Evolutionary conservation across 345 rosid genomes (phyloP), one percentile per base, ranked within the genome.

Genomic region (Lepidium aucheri): DNA sequence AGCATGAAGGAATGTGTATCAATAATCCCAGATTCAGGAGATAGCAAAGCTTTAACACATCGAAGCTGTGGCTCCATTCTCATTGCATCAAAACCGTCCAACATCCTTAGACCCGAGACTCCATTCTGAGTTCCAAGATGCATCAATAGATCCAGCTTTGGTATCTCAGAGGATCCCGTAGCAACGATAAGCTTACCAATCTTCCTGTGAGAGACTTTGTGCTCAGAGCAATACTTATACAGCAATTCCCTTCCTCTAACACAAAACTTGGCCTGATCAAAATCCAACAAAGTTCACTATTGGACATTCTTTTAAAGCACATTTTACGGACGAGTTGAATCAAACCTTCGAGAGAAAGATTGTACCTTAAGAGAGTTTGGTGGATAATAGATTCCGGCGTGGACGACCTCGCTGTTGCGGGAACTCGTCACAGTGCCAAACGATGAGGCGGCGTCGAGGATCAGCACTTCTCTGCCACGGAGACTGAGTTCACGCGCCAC

Each of bases 321-420:
- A 43, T 26, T 26, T 4, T 26, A 26, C 30, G 6, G 30, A 26
- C 5, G 11, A 18, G 11, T 55, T 47, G 16, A 20, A 7, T 46
- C 15, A 16, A 26, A 57, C 16, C n/a, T 22, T 22, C 0, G 3
- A 46, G 32, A 24, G 5, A 35, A 72, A 63, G 30, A 41, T 33
- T 10, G 1, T 46, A 86, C 92, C 86, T 90, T 90, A 73, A 85
- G 84, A 33, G 97, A 90, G 74, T 75, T 67, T 54, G 66, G 82
- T 66, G 87, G 91, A 67, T 93, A 93, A 64, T 93, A 93, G 74
- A 93, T 86, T 72, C 98, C 98, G 33, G 96, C 97, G 66, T 93
- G 97, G 64, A 93, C 70, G 77, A 93, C 98, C 70, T 93, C 85
- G 67, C 97, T 93, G 82, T 85, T 90, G 12, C 97, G 91, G 16